Percentiles rank a stretch among this genome's conserved stretches.
Conservation (phyloP, 805 yeast genomes). For the Diddensiella transvaalensis region DNA sequence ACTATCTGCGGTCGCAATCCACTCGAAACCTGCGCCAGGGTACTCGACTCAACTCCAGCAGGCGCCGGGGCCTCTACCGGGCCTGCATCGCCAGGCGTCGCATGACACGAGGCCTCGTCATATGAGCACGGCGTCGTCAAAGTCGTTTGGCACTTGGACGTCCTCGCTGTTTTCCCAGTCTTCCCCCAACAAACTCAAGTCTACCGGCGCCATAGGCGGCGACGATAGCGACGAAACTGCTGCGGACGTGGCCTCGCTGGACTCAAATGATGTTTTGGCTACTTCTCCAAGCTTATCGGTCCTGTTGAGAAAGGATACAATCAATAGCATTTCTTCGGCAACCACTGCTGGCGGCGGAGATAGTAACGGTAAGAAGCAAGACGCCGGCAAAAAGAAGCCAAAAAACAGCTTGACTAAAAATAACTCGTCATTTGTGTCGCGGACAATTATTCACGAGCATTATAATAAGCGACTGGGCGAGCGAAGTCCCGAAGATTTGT, state of each 20-base stretch:
- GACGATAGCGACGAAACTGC: slow-evolving; percentile 1
- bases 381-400: slow-evolving; percentile 29
- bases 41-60: not conserved
- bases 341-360: not conserved
- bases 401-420: slow-evolving; percentile 35
- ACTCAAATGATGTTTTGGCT: slow-evolving; percentile 2
- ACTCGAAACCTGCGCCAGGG: slow-evolving; percentile 2
- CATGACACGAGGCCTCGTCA: slow-evolving; percentile 3
- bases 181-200: slow-evolving; percentile 6
- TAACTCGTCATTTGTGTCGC: slow-evolving; percentile 37
- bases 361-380: not conserved
- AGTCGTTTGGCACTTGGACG: slow-evolving; percentile 20
- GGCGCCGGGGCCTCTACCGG: slow-evolving; percentile 4
- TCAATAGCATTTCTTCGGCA: not conserved
- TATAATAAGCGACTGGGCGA: slow-evolving; percentile 32
- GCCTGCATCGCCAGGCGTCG: slow-evolving; percentile 2
- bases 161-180: slow-evolving; percentile 15
- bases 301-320: slow-evolving; percentile 4
- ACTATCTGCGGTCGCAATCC: slow-evolving; percentile 6
- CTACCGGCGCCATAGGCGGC: slow-evolving; percentile 1
- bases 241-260: slow-evolving; percentile 4
- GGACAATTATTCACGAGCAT: slow-evolving; percentile 36
- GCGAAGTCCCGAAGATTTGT: slow-evolving; percentile 26
- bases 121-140: slow-evolving; percentile 9
- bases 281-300: slow-evolving; percentile 1